Evolutionary conservation across 768 basidiomycete species (phyloP).

Genomic region (Mycena galopus): DNA sequence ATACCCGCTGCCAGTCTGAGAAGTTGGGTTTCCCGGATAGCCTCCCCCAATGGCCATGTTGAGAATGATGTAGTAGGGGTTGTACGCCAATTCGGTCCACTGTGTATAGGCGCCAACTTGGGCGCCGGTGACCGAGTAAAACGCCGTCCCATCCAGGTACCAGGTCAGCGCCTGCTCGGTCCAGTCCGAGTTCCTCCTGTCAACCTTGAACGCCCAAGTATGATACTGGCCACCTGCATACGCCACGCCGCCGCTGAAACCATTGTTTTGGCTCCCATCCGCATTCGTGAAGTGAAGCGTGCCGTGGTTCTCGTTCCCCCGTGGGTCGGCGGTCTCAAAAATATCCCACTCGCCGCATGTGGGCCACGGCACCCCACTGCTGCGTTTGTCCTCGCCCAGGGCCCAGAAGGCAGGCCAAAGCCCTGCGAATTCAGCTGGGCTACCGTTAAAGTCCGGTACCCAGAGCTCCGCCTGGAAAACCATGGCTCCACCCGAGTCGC

Average conservation of each 20-base stretch:
- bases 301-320: neutral
- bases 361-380: neutral
- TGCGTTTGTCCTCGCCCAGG: neutral
- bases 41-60: slow-evolving; percentile 12
- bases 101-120: neutral
- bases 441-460: no score
- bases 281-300: neutral
- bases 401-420: neutral
- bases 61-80: no score
- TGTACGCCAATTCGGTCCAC: neutral
- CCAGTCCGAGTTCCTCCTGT: no score
- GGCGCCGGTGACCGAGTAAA: slow-evolving; percentile 4
- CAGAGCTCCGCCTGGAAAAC: no score
- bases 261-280: neutral
- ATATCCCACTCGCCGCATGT: no score
- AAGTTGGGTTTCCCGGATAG: slow-evolving; percentile 11
- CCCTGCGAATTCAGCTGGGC: neutral
- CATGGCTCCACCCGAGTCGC: no score
- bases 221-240: no score
- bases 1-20: slow-evolving; percentile 15
- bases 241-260: no score
- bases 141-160: slow-evolving; percentile 4
- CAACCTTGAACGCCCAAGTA: no score
- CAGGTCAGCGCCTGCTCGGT: no score
- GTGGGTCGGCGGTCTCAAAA: neutral